phyloP scores from a whole-genome alignment of 75 land plant species.

The Gnetum montanum region DNA sequence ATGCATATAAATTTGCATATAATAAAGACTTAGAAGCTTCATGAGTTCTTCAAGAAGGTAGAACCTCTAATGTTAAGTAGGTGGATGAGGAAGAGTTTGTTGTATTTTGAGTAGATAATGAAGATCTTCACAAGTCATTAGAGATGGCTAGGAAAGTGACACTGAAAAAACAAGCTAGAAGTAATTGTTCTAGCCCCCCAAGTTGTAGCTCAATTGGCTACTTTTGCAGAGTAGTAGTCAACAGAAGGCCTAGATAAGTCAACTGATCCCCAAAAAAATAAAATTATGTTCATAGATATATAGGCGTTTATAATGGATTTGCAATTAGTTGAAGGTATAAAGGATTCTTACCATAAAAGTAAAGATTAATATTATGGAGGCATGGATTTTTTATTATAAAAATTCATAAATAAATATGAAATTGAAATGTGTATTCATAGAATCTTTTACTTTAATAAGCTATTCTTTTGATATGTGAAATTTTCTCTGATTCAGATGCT shows the following conservation, averaged over 20 bases:
- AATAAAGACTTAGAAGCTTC: conserved; percentile 85
- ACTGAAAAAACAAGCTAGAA: conserved; percentile 56
- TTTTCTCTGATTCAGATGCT: conserved; percentile 21
- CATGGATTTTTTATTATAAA: too few relatives aligned
- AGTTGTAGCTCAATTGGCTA: conserved; percentile 51
- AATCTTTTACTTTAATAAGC: too few relatives aligned
- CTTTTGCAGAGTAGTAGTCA: conserved; percentile 12
- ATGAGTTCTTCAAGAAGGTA: conserved; percentile 37
- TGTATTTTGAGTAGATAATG: conserved; percentile 74
- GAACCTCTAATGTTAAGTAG: conserved; percentile 15
- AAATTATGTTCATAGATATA: conserved; percentile 71
- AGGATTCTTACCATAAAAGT: too few relatives aligned
- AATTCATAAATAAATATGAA: too few relatives aligned
- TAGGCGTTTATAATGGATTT: conserved; percentile 82
- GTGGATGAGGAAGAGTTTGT: conserved; percentile 37
- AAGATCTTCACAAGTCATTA: conserved; percentile 57
- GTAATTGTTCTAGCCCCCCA: conserved; percentile 38
- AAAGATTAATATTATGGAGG: too few relatives aligned
- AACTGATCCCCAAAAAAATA: conserved; percentile 42
- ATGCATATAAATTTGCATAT: conserved; percentile 62
- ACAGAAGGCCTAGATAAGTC: conserved; percentile 11
- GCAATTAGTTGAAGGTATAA: conserved; percentile 69
- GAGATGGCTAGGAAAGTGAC: conserved; percentile 80
- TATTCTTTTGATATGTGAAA: too few relatives aligned
- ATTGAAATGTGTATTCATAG: too few relatives aligned